Evolutionary conservation across 495 filamentous ascomycete species (phyloP).

Genomic region (Talaromyces trachyspermus): DNA sequence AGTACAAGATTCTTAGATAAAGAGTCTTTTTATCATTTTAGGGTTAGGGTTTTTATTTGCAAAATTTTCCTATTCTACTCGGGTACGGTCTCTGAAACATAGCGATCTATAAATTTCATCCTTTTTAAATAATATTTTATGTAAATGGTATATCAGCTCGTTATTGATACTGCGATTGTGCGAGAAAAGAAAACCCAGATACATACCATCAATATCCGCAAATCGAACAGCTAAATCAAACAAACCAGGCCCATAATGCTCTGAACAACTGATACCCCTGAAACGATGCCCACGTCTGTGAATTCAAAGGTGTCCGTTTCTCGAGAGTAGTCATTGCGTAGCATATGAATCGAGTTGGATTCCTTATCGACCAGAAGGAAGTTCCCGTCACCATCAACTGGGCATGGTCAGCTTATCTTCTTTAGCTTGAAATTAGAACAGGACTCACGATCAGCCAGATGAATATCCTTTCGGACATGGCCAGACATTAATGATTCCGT

Average conservation of each 20-base stretch:
- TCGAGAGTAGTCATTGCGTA: conserved; percentile 3
- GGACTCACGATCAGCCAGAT: conserved; percentile 2
- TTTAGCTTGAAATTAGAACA: neutral
- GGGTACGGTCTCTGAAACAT: too few relatives aligned
- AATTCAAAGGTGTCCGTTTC: conserved; percentile 3
- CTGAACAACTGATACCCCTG: neutral
- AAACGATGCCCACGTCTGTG: neutral
- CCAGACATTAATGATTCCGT: conserved; percentile 4
- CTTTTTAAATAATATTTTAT: too few relatives aligned
- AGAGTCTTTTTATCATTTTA: too few relatives aligned
- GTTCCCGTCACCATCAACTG: conserved; percentile 3
- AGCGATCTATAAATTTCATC: too few relatives aligned
- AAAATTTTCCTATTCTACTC: too few relatives aligned
- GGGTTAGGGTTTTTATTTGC: too few relatives aligned
- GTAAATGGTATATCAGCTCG: too few relatives aligned
- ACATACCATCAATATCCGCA: conserved; percentile 2
- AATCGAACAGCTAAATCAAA: conserved; percentile 4
- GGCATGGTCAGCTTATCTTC: neutral
- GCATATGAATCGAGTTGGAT: conserved; percentile 5
- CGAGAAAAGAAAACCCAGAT: too few relatives aligned
- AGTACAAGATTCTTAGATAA: too few relatives aligned
- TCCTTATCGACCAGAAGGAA: conserved; percentile 1
- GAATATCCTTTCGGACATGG: conserved; percentile 5
- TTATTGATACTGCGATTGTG: too few relatives aligned
- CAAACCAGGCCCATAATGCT: neutral